These are phyloP conservation scores for Platismatia glauca DNA, from an alignment of 495 filamentous ascomycete genomes.

Conservation along the genomic window DNA sequence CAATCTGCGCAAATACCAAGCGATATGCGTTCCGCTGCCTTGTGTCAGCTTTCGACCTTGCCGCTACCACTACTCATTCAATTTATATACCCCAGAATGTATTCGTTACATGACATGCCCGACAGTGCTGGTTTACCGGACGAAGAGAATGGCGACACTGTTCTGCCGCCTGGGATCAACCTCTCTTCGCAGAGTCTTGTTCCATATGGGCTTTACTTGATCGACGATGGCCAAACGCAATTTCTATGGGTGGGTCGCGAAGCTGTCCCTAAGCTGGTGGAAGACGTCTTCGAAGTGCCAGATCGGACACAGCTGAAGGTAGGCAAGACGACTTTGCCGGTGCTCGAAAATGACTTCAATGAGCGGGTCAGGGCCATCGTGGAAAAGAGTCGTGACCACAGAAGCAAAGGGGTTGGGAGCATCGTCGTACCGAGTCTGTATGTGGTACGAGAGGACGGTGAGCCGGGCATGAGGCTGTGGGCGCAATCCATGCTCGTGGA, in stretches of 20 bases:
- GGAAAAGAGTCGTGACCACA: conserved; percentile 83
- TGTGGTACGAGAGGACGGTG: conserved; percentile 87
- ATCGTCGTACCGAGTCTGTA: conserved; percentile 89
- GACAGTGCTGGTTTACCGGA: conserved; percentile 82
- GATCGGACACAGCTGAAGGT: conserved; percentile 77
- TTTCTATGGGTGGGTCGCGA: conserved; percentile 96
- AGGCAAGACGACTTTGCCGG: conserved; percentile 77
- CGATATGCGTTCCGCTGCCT: conserved; percentile 86
- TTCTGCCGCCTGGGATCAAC: conserved; percentile 76
- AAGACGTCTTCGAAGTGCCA: conserved; percentile 79
- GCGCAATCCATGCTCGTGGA: conserved; percentile 93
- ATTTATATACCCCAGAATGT: conserved; percentile 91
- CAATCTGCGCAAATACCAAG: conserved; percentile 95
- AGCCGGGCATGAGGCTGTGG: conserved; percentile 92
- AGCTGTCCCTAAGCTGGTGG: conserved; percentile 77
- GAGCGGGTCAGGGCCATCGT: conserved; percentile 82
- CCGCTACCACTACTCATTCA: conserved; percentile 87
- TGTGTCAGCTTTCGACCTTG: conserved; percentile 86
- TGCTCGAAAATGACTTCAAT: conserved; percentile 92
- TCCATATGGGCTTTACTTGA: conserved; percentile 92
- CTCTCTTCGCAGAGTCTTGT: conserved; percentile 79
- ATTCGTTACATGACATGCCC: conserved; percentile 97
- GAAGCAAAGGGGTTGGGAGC: conserved; percentile 75
- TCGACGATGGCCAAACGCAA: conserved; percentile 94
- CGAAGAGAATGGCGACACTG: conserved; percentile 73